Percentiles rank a stretch among this genome's conserved stretches.
phyloP scores from a whole-genome alignment of 2,329 filamentous ascomycete species.

The Rutstroemia sp. region DNA sequence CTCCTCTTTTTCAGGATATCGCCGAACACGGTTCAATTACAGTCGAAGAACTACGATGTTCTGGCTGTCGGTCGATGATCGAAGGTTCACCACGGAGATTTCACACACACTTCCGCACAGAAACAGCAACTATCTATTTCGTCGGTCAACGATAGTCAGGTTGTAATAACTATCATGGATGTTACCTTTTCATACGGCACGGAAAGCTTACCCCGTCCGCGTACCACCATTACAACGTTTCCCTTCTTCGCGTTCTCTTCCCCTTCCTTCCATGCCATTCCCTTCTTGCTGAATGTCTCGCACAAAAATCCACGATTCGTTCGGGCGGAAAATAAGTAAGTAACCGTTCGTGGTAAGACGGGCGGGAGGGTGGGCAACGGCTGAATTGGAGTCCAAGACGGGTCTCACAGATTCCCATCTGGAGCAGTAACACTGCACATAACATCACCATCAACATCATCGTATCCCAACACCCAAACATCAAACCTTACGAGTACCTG shows the following conservation, averaged over 20 bases:
- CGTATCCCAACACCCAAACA: background rate
- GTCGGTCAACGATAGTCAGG: background rate
- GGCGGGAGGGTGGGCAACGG: background rate
- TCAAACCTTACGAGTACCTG: slow-evolving; percentile 1
- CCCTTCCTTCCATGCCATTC: no score
- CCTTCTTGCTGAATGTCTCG: slow-evolving; percentile 1
- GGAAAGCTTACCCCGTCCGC: background rate
- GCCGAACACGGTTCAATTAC: no score
- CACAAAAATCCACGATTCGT: slow-evolving; percentile 4
- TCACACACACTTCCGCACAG: background rate
- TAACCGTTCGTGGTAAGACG: background rate
- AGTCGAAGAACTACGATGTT: no score
- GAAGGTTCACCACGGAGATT: no score
- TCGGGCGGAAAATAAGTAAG: background rate
- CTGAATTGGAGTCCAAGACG: background rate
- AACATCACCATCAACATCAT: background rate
- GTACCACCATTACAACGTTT: slow-evolving; percentile 1
- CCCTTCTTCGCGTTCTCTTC: background rate
- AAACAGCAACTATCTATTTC: background rate
- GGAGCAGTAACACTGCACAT: background rate
- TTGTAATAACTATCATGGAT: background rate
- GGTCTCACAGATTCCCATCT: background rate
- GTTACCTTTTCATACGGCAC: background rate
- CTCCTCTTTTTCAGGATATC: no score
- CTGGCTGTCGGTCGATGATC: no score